Conservation (phyloP, 805 yeast species). For the Saccharomycopsis babjevae region DNA sequence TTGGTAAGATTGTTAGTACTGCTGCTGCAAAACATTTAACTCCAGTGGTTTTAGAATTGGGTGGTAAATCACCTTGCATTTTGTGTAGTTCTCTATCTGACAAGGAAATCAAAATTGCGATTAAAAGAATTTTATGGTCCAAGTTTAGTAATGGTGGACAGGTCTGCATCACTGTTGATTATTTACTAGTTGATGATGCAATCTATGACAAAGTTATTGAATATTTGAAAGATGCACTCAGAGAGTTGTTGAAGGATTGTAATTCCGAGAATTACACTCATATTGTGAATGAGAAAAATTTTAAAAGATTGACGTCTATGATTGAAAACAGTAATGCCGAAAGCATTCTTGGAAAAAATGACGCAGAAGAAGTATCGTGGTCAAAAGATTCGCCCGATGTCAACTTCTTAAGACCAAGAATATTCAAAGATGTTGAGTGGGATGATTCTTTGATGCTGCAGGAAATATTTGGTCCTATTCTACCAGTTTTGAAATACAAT, state of each 20-base stretch:
- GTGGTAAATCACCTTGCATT: constrained; percentile 86
- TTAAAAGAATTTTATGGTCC: constrained; percentile 69
- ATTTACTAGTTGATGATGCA: constrained; percentile 54
- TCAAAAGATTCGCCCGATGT: constrained; percentile 19
- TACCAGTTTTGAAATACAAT: constrained; percentile 57
- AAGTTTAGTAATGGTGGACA: constrained; percentile 78
- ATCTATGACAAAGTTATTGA: constrained; percentile 43
- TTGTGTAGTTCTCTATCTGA: constrained; percentile 32
- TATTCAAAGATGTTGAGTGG: constrained; percentile 53
- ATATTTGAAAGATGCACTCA: constrained; percentile 37
- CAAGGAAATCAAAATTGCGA: constrained; percentile 24
- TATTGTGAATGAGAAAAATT: constrained; percentile 47
- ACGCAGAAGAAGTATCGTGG: constrained; percentile 19
- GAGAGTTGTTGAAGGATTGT: constrained; percentile 26
- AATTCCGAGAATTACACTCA: constrained; percentile 42
- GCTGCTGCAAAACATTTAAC: constrained; percentile 82
- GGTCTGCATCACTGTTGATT: constrained; percentile 86
- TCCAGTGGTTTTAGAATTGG: constrained; percentile 74
- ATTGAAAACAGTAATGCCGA: constrained; percentile 43
- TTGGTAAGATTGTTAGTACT: constrained; percentile 66
- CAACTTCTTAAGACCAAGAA: constrained; percentile 60
- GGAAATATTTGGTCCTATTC: constrained; percentile 79
- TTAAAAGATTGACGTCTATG: constrained; percentile 33
- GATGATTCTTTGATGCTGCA: constrained; percentile 61
- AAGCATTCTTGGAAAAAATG: constrained; percentile 33